phyloP scores from a whole-genome alignment of 2,329 filamentous ascomycete species.

The Ophiostoma sp. region DNA sequence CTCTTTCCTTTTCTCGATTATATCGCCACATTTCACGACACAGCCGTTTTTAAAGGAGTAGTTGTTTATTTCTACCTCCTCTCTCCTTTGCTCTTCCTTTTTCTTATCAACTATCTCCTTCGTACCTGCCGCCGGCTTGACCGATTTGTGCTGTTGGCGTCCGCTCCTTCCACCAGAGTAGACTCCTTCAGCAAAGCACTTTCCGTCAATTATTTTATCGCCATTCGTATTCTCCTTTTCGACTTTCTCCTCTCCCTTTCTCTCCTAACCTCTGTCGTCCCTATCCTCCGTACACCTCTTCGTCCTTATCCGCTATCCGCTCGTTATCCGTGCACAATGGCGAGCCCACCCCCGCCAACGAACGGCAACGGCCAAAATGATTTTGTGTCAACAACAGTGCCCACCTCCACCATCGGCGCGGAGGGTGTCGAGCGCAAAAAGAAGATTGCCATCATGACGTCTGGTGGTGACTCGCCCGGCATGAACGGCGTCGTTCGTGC shows the following conservation, averaged over 20 bases:
- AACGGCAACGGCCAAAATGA: not conserved
- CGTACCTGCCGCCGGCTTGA: not conserved
- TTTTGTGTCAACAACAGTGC: not conserved
- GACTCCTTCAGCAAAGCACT: not conserved
- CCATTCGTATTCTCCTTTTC: not conserved
- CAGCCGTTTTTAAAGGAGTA: not conserved
- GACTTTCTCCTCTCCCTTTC: not conserved
- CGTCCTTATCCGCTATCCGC: not conserved
- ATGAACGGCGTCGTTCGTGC: conserved; percentile 93
- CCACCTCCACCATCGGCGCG: not conserved
- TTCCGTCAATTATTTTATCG: not conserved
- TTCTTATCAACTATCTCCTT: not conserved
- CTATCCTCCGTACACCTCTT: not conserved
- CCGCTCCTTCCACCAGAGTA: not conserved
- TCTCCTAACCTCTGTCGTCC: too few relatives aligned
- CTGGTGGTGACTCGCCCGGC: conserved; percentile 88
- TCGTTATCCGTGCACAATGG: conserved; percentile 4
- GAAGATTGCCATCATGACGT: conserved; percentile 89
- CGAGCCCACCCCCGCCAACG: not conserved
- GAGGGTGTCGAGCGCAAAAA: conserved; percentile 47
- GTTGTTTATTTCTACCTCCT: not conserved
- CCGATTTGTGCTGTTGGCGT: not conserved
- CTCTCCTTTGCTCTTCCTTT: not conserved
- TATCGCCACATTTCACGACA: not conserved
- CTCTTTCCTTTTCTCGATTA: not conserved